phyloP scores from a whole-genome alignment of 495 filamentous ascomycete species.

The Trichoderma gamsii region DNA sequence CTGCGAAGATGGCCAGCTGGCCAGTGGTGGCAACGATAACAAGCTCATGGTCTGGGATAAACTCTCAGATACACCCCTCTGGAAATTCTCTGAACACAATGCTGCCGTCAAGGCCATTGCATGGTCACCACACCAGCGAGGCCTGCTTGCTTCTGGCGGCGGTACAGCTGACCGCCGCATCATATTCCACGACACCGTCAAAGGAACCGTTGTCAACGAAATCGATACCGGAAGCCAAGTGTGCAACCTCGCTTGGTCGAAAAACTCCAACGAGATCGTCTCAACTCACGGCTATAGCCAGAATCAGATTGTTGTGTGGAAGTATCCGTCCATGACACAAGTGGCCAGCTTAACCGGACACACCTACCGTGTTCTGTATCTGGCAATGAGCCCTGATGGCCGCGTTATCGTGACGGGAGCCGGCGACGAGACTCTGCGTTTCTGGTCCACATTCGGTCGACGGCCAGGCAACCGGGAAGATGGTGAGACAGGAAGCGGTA shows the following conservation, averaged over 20 bases:
- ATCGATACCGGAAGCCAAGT: conserved; percentile 95
- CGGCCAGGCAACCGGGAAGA: conserved; percentile 53
- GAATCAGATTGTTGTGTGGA: conserved; percentile 98
- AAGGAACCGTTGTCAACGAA: conserved; percentile 69
- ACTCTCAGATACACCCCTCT: conserved; percentile 75
- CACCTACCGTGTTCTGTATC: conserved; percentile 90
- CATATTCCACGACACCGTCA: conserved; percentile 94
- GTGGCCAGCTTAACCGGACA: conserved; percentile 92
- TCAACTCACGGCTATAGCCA: conserved; percentile 96
- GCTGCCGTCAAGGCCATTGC: conserved; percentile 97
- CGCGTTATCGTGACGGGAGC: conserved; percentile 91
- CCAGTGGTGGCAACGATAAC: conserved; percentile 97
- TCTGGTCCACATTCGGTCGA: conserved; percentile 88
- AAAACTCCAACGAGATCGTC: conserved; percentile 94
- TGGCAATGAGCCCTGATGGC: conserved; percentile 95
- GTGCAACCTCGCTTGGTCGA: conserved; percentile 92
- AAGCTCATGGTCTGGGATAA: conserved; percentile 98
- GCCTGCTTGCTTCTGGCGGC: conserved; percentile 89
- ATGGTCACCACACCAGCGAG: conserved; percentile 96
- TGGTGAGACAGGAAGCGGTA: conserved; percentile 47
- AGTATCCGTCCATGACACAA: conserved; percentile 95
- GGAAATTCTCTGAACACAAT: conserved; percentile 86
- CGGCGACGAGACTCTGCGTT: conserved; percentile 89
- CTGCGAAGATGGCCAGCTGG: conserved; percentile 85
- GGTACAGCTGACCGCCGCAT: conserved; percentile 93